phyloP scores from a whole-genome alignment of 129 eudicot species.

The Lonicera japonica region DNA sequence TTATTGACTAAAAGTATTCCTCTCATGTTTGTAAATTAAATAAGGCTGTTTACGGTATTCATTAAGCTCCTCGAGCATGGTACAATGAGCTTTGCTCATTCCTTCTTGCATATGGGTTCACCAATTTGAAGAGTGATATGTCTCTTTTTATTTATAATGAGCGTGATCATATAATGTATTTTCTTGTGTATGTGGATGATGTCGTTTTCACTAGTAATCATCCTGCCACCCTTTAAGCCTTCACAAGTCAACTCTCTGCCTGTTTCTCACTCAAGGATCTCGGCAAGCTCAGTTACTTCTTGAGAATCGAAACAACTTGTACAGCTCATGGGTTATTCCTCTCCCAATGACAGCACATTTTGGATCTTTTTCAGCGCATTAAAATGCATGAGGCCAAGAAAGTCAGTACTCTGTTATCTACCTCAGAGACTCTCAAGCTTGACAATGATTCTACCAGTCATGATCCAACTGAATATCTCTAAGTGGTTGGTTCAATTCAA shows the following conservation, averaged over 20 bases:
- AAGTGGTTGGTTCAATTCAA: conserved; percentile 1
- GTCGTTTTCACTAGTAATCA: background rate
- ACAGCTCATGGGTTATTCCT: background rate
- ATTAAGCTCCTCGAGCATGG: background rate
- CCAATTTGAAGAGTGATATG: background rate
- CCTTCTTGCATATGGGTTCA: background rate
- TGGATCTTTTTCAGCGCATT: background rate
- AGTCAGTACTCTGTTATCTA: background rate
- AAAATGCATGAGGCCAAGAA: background rate
- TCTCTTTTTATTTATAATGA: background rate
- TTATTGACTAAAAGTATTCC: background rate
- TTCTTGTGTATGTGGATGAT: conserved; percentile 4
- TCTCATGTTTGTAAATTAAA: conserved; percentile 7
- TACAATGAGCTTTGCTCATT: background rate
- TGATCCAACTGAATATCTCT: background rate
- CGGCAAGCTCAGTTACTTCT: background rate
- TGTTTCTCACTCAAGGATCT: conserved; percentile 9
- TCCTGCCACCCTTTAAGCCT: background rate
- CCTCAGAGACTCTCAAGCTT: background rate
- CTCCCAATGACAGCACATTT: background rate
- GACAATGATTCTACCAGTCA: background rate
- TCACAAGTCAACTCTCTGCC: background rate
- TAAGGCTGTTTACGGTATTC: conserved; percentile 7
- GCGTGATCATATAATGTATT: background rate
- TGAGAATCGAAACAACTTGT: background rate